phyloP scores from a whole-genome alignment of 1,284 basidiomycete species.

The Pseudozyma hubeiensis region DNA sequence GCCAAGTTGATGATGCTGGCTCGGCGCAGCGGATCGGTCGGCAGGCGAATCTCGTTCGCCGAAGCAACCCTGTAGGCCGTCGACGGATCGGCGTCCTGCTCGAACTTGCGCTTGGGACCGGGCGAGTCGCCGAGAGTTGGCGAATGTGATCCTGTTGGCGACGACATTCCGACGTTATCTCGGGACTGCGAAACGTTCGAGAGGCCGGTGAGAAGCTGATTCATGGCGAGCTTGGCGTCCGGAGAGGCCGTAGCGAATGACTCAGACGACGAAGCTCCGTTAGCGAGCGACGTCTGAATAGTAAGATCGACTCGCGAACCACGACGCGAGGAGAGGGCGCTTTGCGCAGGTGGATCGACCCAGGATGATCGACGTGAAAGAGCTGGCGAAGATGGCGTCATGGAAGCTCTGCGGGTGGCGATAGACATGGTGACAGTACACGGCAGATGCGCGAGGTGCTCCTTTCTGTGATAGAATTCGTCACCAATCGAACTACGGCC shows the following conservation, averaged over 20 bases:
- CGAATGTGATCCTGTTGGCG: conserved; percentile 21
- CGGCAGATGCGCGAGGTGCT: too few relatives aligned
- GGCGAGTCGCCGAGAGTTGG: conserved; percentile 15
- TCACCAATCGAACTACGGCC: not conserved
- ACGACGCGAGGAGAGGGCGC: conserved; percentile 27
- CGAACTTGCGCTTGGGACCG: conserved; percentile 34
- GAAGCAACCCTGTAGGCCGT: conserved; percentile 22
- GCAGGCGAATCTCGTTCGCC: conserved; percentile 33
- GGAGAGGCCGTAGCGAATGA: conserved; percentile 5
- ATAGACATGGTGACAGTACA: conserved; percentile 32
- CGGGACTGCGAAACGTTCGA: conserved; percentile 19
- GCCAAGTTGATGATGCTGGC: conserved; percentile 53
- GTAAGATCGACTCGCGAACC: conserved; percentile 36
- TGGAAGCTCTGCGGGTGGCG: conserved; percentile 35
- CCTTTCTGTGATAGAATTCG: too few relatives aligned
- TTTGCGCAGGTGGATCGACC: conserved; percentile 27
- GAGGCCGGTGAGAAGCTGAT: conserved; percentile 35
- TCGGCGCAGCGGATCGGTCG: conserved; percentile 32
- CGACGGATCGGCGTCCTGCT: conserved; percentile 20
- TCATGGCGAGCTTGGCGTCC: conserved; percentile 26
- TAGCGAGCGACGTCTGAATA: conserved; percentile 6
- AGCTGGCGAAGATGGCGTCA: conserved; percentile 41
- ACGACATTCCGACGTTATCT: conserved; percentile 14
- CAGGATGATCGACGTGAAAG: conserved; percentile 39
- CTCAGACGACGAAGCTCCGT: conserved; percentile 9